phyloP scores from a whole-genome alignment of 2,329 filamentous ascomycete genomes.

The Colletotrichum camelliae region DNA sequence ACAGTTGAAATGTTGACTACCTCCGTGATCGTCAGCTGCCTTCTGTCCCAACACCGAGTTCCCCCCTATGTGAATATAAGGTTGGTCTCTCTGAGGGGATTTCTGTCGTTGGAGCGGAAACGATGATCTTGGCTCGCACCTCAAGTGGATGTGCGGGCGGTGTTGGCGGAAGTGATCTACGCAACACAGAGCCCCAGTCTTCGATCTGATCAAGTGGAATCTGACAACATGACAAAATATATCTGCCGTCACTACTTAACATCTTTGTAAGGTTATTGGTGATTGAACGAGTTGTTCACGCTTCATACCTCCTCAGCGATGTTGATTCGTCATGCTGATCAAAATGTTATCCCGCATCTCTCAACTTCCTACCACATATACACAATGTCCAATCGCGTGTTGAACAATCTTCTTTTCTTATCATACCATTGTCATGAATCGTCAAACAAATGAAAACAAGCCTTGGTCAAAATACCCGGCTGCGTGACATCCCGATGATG shows the following conservation, averaged over 20 bases:
- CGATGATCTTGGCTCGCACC: too few species aligned
- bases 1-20: fast-evolving
- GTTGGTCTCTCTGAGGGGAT: neutral
- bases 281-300: too few species aligned
- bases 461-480: neutral
- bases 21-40: neutral
- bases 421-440: neutral
- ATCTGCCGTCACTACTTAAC: too few species aligned
- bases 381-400: neutral
- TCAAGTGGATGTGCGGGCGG: too few species aligned
- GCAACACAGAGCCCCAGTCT: neutral
- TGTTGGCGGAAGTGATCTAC: neutral
- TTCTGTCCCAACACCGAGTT: neutral
- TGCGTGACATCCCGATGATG: neutral
- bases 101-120: neutral
- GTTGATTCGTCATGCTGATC: neutral
- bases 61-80: neutral
- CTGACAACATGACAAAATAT: neutral
- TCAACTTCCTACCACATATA: neutral
- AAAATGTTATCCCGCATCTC: neutral
- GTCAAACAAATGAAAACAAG: neutral
- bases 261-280: too few species aligned
- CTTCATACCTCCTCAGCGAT: neutral
- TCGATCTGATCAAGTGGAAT: neutral
- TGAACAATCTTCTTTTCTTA: neutral